phyloP scores from a whole-genome alignment of 306 rosid species.

The Prunus mongolica region DNA sequence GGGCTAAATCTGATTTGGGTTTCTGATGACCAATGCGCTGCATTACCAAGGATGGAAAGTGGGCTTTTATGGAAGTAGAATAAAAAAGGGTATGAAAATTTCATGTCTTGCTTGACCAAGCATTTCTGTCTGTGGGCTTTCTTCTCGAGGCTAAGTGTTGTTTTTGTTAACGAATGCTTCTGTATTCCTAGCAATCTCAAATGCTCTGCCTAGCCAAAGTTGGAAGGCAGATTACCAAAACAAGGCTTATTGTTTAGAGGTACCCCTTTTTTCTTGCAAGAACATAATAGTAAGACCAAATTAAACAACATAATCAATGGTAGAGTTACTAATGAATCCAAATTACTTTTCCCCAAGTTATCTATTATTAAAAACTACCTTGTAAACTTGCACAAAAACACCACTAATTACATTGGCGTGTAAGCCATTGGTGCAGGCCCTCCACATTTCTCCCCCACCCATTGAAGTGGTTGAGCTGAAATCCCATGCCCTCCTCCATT shows the following conservation, averaged over 20 bases:
- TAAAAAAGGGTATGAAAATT: background rate
- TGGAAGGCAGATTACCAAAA: conserved; percentile 7
- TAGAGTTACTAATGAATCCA: background rate
- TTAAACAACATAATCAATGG: conserved; percentile 5
- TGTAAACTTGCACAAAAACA: conserved; percentile 1
- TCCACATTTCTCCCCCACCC: conserved; percentile 38
- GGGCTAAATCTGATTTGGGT: background rate
- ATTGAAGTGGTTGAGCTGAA: conserved; percentile 43
- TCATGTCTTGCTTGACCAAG: background rate
- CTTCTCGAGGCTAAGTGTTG: too few relatives aligned
- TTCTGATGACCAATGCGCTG: background rate
- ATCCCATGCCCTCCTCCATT: background rate
- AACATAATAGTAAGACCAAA: background rate
- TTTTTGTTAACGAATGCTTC: too few relatives aligned
- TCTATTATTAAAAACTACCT: background rate
- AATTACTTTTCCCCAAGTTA: conserved; percentile 2
- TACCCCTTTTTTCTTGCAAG: background rate
- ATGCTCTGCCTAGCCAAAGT: background rate
- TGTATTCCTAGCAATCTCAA: background rate
- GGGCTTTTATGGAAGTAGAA: background rate
- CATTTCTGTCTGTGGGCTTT: background rate
- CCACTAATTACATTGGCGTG: conserved; percentile 27
- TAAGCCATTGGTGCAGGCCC: conserved; percentile 1
- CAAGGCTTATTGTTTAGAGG: background rate
- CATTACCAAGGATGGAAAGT: background rate